Base-by-base conservation (phyloP, 2,329 filamentous ascomycete species). In the Venturiaceae sp. region DNA sequence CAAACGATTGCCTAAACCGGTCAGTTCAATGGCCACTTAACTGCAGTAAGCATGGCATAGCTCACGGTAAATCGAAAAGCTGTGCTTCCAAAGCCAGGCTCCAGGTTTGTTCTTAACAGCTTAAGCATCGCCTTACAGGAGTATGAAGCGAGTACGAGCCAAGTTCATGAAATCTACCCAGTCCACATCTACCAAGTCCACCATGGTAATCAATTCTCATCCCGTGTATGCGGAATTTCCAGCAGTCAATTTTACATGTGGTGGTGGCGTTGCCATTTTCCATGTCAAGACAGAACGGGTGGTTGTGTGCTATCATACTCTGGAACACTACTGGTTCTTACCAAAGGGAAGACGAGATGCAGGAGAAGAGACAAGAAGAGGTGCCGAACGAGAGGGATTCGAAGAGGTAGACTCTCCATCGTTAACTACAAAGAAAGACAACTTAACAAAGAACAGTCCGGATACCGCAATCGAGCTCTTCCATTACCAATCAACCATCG, bases 301-400 rank as follows among this genome's bases (percentile, higher is more conserved):
- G 1, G 77, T 80, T 1, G 64, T 80, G 11, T 79, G 77, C 67
- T 75, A 73, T 61, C 74, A 77, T 59, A 65, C 64, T 14, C 59
- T 62, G 13, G 68, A 75, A 57, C 65, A 66, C 26, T 75, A 75
- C 63, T 78, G 71, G 64, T 80, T 80, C 63, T 64, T 80, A 8
- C 77, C 77, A 5, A 80, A 80, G 62, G 77, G 77, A 2, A 67
- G 77, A 5, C 65, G 74, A 28, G 76, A 80, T 64, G 74, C 72
- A 0, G 73, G 72, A 11, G 77, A 80, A 62, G 71, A 74, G n/a
- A 71, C 68, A 5, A 67, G 65, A 0, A 59, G 60, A 9, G 75
- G 73, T 0, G 77, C 77, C 0, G 73, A 77, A 58, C 67, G 77
- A 32, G 77, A 80, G 63, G 77, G 77, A 1, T 80, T 72, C 61